Base-by-base conservation (phyloP, 2,329 filamentous ascomycete species). In the Ascochyta lentis region DNA sequence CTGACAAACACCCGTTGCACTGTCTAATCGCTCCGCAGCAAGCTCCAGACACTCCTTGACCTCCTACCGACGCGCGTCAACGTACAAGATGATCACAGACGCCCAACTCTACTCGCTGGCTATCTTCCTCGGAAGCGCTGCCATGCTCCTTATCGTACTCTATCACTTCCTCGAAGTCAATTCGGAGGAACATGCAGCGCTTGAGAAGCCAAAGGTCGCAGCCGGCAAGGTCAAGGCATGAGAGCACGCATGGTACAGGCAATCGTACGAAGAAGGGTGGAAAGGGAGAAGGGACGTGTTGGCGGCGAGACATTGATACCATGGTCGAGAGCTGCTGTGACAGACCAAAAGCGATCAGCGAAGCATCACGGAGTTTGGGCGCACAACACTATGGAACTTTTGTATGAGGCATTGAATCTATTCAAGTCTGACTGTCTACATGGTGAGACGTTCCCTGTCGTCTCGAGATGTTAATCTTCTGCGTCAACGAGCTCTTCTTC, bases 111-210 rank as follows among this genome's bases (percentile, higher is more conserved):
- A 98, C 84, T 85, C 85, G 60, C 86, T 99, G 27, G 93, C 95
- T 76, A 88, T 98, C 76, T 94, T 97, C 76, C 90, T 99, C 57
- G 95, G 95, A 80, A 90, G 88, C 51, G 85, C 88, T 37, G 87
- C 94, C 61, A 94, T 98, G 91, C 82, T 97, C 40, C 84, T 99
- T 59, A 97, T 98, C 64, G 87, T 99, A 27, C 79, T 96, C 26
- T 98, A 99, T 79, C 92, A 98, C 78, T 98, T 96, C 80, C 87
- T 99, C 69, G 94, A 98, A 76, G 86, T 96, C 80, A 98, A 99
- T 73, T 86, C 91, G n/a, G 82, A 84, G 63, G 84, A 88, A 55
- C 68, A 76, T 49, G 64, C 64, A 24, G 54, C 63, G 19, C 59
- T 61, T 16, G 61, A 69, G 56, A 72, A 74, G 54, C 59, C 66